Evolutionary conservation across 345 rosid species (phyloP).

Genomic region (Brassica nigra): DNA sequence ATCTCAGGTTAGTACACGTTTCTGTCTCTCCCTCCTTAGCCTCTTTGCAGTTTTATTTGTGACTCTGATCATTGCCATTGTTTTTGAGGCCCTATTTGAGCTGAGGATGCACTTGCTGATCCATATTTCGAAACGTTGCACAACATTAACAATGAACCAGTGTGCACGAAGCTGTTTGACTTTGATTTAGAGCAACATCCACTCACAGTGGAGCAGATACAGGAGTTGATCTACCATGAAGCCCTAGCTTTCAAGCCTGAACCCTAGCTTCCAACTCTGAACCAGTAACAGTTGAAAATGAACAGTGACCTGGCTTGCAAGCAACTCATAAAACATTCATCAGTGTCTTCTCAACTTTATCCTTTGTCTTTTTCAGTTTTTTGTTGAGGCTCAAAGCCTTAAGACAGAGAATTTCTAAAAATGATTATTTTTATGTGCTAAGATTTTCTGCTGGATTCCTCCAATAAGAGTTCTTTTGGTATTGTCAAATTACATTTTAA

Average conservation of each 20-base stretch:
- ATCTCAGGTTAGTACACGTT: conserved; percentile 61
- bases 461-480: neutral
- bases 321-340: neutral
- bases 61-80: neutral
- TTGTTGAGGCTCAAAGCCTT: neutral
- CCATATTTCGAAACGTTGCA: conserved; percentile 67
- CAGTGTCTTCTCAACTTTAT: too few relatives aligned
- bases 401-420: conserved; percentile 8
- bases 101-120: conserved; percentile 82
- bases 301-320: neutral
- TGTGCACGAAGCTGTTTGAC: conserved; percentile 68
- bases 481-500: neutral
- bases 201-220: conserved; percentile 70
- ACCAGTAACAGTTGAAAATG: conserved; percentile 36
- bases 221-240: conserved; percentile 78
- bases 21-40: conserved; percentile 5
- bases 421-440: neutral
- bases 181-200: conserved; percentile 77
- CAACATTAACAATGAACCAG: conserved; percentile 61
- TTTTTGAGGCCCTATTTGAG: conserved; percentile 34
- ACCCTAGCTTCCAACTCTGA: conserved; percentile 73
- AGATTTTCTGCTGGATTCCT: conserved; percentile 1
- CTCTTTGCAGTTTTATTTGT: neutral
- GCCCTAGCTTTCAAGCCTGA: conserved; percentile 83
- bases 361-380: neutral